Percentiles rank a stretch among this genome's conserved stretches.
Conservation (phyloP, 495 filamentous ascomycete genomes). For the Neurospora sp. region DNA sequence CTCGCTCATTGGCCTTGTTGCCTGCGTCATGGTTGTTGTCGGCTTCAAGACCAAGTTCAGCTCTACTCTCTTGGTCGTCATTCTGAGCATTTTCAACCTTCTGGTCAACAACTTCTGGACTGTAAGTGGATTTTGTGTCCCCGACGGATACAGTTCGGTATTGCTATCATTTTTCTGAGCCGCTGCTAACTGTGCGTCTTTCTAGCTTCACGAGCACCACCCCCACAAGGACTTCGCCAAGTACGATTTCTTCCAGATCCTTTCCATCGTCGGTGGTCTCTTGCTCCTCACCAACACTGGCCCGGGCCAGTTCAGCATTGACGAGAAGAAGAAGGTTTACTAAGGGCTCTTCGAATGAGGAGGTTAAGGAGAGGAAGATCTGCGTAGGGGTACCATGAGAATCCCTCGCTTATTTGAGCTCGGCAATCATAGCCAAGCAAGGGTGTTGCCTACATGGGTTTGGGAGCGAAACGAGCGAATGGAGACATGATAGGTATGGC, state of each 20-base stretch:
- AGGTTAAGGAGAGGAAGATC: neutral
- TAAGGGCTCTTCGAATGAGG: constrained; percentile 28
- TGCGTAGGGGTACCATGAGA: neutral
- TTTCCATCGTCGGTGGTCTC: constrained; percentile 95
- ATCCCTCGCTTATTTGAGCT: neutral
- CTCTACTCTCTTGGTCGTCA: constrained; percentile 83
- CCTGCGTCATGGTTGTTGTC: constrained; percentile 97
- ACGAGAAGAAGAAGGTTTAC: constrained; percentile 99
- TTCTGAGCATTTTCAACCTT: constrained; percentile 92
- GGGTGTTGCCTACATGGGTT: neutral
- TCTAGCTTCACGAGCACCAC: constrained; percentile 90
- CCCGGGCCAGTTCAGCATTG: constrained; percentile 91
- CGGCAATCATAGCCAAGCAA: neutral
- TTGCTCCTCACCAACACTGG: constrained; percentile 96
- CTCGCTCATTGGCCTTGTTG: constrained; percentile 70
- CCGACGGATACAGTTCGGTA: neutral
- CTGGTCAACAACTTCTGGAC: constrained; percentile 99
- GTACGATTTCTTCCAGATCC: constrained; percentile 99
- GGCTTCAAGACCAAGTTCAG: constrained; percentile 99
- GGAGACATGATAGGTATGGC: neutral
- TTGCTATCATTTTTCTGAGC: neutral
- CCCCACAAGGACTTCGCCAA: constrained; percentile 99
- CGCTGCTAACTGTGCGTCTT: constrained; percentile 10
- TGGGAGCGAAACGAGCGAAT: neutral
- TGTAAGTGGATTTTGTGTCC: constrained; percentile 45